These are phyloP conservation scores for Senna tora DNA, from an alignment of 306 rosid genomes.

Conservation along the genomic window DNA sequence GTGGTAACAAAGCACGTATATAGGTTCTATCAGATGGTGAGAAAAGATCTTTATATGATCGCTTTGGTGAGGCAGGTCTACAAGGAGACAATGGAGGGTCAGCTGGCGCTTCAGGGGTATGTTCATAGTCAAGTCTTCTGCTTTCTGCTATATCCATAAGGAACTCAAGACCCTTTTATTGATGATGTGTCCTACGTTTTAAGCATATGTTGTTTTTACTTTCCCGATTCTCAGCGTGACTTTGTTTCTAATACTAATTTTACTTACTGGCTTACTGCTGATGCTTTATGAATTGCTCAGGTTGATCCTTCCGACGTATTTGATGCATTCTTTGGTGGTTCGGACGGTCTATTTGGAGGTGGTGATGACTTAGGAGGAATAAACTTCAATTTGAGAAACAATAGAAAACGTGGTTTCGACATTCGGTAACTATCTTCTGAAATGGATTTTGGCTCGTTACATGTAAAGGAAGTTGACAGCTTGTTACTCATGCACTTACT, in stretches of 20 bases:
- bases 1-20: constrained; percentile 66
- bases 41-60: constrained; percentile 93
- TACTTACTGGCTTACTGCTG: constrained; percentile 35
- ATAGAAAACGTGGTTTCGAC: constrained; percentile 58
- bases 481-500: not conserved
- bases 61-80: constrained; percentile 90
- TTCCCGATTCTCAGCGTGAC: not conserved
- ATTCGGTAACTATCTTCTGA: constrained; percentile 56
- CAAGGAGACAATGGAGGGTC: constrained; percentile 69
- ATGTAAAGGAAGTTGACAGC: constrained; percentile 1
- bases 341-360: constrained; percentile 71
- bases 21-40: constrained; percentile 97
- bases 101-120: constrained; percentile 70
- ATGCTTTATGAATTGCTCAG: constrained; percentile 48
- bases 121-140: constrained; percentile 36
- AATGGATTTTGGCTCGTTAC: constrained; percentile 18
- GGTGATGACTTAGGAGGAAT: constrained; percentile 63
- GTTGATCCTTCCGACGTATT: constrained; percentile 82
- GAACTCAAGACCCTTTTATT: constrained; percentile 35
- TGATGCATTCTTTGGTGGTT: constrained; percentile 74
- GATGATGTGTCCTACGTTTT: constrained; percentile 17
- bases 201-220: not conserved
- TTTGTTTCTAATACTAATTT: constrained; percentile 10
- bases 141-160: constrained; percentile 27
- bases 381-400: constrained; percentile 61